A percentile compares a stretch with the other conserved stretches of the same genome.
phyloP scores from a whole-genome alignment of 1,139 yeast genomes.

The Yamadazyma trypodendri region DNA sequence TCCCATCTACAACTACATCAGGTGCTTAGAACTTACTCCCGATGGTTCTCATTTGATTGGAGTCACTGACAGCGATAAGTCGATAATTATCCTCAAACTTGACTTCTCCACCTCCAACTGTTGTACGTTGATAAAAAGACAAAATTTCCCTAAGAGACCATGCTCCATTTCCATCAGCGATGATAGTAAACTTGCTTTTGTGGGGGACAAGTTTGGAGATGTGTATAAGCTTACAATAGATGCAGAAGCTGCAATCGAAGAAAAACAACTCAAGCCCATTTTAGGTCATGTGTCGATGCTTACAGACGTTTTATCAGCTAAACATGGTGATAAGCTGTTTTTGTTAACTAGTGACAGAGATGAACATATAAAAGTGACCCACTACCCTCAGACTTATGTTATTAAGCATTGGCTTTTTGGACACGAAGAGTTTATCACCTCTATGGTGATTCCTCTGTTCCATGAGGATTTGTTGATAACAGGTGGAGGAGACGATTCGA shows the following conservation, averaged over 20 bases:
- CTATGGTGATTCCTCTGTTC: slow-evolving; percentile 54
- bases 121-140: slow-evolving; percentile 61
- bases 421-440: slow-evolving; percentile 78
- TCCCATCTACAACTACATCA: slow-evolving; percentile 60
- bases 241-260: slow-evolving; percentile 29
- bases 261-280: slow-evolving; percentile 56
- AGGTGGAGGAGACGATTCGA: slow-evolving; percentile 86
- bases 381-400: slow-evolving; percentile 74
- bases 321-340: slow-evolving; percentile 47
- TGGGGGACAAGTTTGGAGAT: slow-evolving; percentile 98
- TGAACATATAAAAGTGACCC: slow-evolving; percentile 89
- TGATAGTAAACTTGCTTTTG: slow-evolving; percentile 51
- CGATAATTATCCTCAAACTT: slow-evolving; percentile 62
- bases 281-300: slow-evolving; percentile 97
- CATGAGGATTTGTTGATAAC: slow-evolving; percentile 52
- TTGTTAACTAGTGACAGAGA: slow-evolving; percentile 89
- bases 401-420: slow-evolving; percentile 86
- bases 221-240: slow-evolving; percentile 62
- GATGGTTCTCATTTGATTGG: slow-evolving; percentile 60
- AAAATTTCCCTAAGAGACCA: slow-evolving; percentile 86
- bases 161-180: slow-evolving; percentile 67
- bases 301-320: slow-evolving; percentile 59
- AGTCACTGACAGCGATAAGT: slow-evolving; percentile 81
- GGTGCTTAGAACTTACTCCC: slow-evolving; percentile 51
- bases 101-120: slow-evolving; percentile 32